A percentile compares a stretch with the other conserved stretches of the same genome.
Conservation (phyloP, 2,329 filamentous ascomycete species). For the Albifimbria verrucaria region DNA sequence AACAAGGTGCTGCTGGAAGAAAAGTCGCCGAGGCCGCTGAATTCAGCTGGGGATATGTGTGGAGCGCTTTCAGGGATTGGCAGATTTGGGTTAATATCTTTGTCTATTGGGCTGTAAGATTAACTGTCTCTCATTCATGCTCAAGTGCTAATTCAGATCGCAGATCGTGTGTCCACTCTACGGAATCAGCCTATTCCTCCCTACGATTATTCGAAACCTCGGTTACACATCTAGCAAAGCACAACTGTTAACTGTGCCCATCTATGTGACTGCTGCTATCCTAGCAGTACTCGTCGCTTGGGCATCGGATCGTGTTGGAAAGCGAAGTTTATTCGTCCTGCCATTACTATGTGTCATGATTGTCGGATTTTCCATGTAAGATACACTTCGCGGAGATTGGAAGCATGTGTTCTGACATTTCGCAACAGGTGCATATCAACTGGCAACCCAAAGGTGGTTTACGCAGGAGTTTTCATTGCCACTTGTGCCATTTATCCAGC, state of each 20-base stretch:
- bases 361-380: slow-evolving; percentile 54
- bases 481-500: slow-evolving; percentile 78
- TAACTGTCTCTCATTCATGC: slow-evolving; percentile 16
- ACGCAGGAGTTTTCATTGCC: slow-evolving; percentile 73
- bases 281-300: slow-evolving; percentile 52
- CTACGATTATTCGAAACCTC: slow-evolving; percentile 59
- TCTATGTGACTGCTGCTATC: slow-evolving; percentile 60
- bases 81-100: slow-evolving; percentile 66
- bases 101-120: slow-evolving; percentile 61
- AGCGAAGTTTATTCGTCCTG: slow-evolving; percentile 54
- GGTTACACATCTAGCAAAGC: slow-evolving; percentile 56
- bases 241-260: slow-evolving; percentile 63
- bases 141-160: slow-evolving; percentile 3
- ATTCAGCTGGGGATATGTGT: slow-evolving; percentile 73
- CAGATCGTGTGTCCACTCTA: slow-evolving; percentile 53
- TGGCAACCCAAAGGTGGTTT: slow-evolving; percentile 57
- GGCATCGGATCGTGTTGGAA: slow-evolving; percentile 51
- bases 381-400: too few relatives aligned
- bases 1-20: slow-evolving; percentile 10
- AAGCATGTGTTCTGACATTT: not conserved
- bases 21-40: slow-evolving; percentile 64
- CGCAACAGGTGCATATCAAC: slow-evolving; percentile 55
- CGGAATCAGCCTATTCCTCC: slow-evolving; percentile 57
- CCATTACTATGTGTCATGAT: slow-evolving; percentile 50
- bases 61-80: slow-evolving; percentile 72